Percentiles rank a stretch among this genome's conserved stretches.
Evolutionary conservation across 352 stramenopile genomes (phyloP).

Genomic region (Phytophthora podocarpi): DNA sequence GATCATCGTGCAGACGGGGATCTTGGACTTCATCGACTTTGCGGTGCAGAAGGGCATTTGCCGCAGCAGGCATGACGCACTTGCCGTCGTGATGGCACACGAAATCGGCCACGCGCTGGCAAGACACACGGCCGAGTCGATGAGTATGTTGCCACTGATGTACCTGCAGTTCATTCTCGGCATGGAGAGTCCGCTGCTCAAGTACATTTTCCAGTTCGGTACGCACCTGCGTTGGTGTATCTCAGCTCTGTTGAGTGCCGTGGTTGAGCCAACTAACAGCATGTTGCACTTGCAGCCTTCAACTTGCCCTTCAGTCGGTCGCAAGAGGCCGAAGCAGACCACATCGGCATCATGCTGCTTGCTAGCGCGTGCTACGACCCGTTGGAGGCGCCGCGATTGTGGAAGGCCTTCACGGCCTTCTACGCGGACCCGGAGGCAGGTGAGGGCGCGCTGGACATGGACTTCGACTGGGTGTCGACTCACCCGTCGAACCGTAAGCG

Average conservation of each 20-base stretch:
- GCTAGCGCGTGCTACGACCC: slow-evolving; percentile 76
- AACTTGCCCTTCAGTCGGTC: slow-evolving; percentile 70
- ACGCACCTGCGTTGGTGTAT: slow-evolving; percentile 14
- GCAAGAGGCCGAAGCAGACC: slow-evolving; percentile 69
- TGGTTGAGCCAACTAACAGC: slow-evolving; percentile 7
- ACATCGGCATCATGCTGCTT: slow-evolving; percentile 83
- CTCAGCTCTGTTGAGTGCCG: neutral
- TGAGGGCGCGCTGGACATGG: slow-evolving; percentile 40
- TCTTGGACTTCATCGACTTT: slow-evolving; percentile 71
- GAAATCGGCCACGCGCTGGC: slow-evolving; percentile 72
- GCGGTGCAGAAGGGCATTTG: slow-evolving; percentile 62
- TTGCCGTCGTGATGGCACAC: slow-evolving; percentile 69
- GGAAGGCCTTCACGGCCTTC: slow-evolving; percentile 46
- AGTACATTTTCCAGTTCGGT: slow-evolving; percentile 70
- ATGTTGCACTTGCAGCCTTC: slow-evolving; percentile 39
- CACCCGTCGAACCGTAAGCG: slow-evolving; percentile 71
- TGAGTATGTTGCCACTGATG: slow-evolving; percentile 64
- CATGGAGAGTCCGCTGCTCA: slow-evolving; percentile 63
- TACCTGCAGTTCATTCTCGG: slow-evolving; percentile 50
- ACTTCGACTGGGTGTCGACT: slow-evolving; percentile 66
- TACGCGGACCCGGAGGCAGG: slow-evolving; percentile 35
- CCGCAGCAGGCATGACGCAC: slow-evolving; percentile 61
- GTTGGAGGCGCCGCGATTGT: slow-evolving; percentile 52
- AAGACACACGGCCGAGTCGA: slow-evolving; percentile 62
- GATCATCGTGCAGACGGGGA: slow-evolving; percentile 72